Conservation (phyloP, 495 filamentous ascomycete species). For the Parmelia sp. region DNA sequence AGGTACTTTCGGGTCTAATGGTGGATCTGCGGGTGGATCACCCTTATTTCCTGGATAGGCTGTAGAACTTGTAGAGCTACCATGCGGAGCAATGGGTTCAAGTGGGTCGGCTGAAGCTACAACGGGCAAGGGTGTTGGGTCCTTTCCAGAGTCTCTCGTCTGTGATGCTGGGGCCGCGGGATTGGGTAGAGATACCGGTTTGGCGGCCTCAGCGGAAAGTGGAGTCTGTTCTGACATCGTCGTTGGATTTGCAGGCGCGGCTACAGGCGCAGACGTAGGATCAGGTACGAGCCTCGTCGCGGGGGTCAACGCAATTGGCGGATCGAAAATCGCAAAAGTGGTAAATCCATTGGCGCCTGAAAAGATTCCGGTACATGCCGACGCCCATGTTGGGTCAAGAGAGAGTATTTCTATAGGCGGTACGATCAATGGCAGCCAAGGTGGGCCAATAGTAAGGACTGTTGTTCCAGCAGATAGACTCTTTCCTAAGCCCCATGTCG, state of each 20-base stretch:
- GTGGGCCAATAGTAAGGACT: conserved; percentile 8
- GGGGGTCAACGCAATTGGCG: neutral
- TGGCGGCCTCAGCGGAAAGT: neutral
- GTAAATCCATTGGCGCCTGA: accelerated
- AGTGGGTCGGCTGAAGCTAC: neutral
- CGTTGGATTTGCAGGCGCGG: neutral
- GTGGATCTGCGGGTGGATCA: neutral
- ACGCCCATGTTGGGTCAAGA: conserved; percentile 11
- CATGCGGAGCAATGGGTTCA: neutral
- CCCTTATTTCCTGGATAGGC: neutral
- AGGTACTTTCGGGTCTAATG: neutral
- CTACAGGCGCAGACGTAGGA: neutral
- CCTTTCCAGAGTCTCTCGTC: too few relatives aligned
- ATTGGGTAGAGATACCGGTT: neutral
- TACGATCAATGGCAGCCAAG: conserved; percentile 11
- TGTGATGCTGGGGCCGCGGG: neutral
- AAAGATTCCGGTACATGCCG: neutral
- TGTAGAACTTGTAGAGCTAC: too few relatives aligned
- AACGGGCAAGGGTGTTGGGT: neutral
- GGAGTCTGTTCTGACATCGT: neutral
- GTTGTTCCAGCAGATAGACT: neutral
- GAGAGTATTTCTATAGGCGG: conserved; percentile 6
- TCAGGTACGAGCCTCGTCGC: neutral
- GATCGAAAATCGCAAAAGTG: neutral
- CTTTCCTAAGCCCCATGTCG: neutral